These are phyloP conservation scores for Avena eriantha DNA, from an alignment of 176 grass and related monocot species.

Conservation along the genomic window DNA sequence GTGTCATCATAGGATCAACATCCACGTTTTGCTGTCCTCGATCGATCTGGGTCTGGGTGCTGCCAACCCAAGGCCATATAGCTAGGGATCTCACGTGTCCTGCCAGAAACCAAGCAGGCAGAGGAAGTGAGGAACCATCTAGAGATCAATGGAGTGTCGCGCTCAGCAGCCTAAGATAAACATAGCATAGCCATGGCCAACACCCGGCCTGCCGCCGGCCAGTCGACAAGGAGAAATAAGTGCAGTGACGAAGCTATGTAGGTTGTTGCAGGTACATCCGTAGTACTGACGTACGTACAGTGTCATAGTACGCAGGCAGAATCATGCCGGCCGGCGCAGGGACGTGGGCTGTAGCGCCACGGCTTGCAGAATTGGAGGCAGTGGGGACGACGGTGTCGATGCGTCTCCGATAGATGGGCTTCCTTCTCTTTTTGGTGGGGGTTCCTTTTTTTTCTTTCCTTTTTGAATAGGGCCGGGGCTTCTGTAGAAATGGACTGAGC, in stretches of 20 bases:
- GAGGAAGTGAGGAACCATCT: background rate
- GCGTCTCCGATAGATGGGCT: background rate
- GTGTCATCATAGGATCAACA: background rate
- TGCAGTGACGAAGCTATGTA: background rate
- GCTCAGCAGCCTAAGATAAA: background rate
- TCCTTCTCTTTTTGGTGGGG: too few relatives aligned
- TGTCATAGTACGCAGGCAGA: background rate
- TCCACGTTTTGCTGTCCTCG: conserved; percentile 51
- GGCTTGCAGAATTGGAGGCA: background rate
- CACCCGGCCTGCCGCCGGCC: background rate
- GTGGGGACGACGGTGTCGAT: background rate
- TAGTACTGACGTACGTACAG: background rate
- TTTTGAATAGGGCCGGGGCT: too few relatives aligned
- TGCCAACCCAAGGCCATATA: background rate
- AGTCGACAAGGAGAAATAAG: background rate
- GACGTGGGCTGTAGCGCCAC: background rate
- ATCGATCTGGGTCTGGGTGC: background rate
- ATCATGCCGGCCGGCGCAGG: background rate
- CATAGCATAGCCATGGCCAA: background rate
- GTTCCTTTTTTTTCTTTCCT: too few relatives aligned
- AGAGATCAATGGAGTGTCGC: conserved; percentile 16
- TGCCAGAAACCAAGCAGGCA: conserved; percentile 22
- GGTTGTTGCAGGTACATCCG: background rate
- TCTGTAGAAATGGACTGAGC: too few relatives aligned
- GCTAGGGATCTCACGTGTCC: conserved; percentile 5